A percentile compares a stretch with the other conserved stretches of the same genome.
These are phyloP conservation scores for Chalciporus pseudorubinellus DNA, from an alignment of 768 basidiomycete species.

Conservation along the genomic window DNA sequence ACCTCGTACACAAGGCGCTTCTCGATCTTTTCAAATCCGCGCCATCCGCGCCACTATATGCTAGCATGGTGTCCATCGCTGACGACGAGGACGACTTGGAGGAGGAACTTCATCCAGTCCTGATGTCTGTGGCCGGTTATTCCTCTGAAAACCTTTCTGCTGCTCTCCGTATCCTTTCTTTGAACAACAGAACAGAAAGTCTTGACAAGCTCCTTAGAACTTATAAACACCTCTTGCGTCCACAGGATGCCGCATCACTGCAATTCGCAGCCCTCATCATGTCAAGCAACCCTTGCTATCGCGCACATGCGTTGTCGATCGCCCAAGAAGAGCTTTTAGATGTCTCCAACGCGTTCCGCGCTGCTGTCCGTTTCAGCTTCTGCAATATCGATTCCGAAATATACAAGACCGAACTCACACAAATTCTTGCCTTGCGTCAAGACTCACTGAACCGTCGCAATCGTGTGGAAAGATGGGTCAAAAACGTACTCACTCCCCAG, in stretches of 20 bases:
- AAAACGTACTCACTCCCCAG: conserved; percentile 42
- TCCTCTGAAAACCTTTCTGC: conserved; percentile 53
- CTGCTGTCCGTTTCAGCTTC: conserved; percentile 46
- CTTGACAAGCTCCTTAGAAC: conserved; percentile 44
- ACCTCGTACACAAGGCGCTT: conserved; percentile 46
- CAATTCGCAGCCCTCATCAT: conserved; percentile 46
- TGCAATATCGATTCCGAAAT: conserved; percentile 42
- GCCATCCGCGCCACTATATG: conserved; percentile 49
- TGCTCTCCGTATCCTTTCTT: conserved; percentile 52
- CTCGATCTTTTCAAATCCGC: conserved; percentile 46
- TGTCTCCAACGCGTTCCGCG: conserved; percentile 40
- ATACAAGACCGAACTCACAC: conserved; percentile 40
- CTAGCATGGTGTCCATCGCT: conserved; percentile 40
- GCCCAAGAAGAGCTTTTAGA: conserved; percentile 54
- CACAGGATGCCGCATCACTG: conserved; percentile 48
- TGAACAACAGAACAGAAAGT: conserved; percentile 32
- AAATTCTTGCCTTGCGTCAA: conserved; percentile 44
- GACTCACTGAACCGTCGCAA: conserved; percentile 41
- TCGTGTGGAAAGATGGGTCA: conserved; percentile 53
- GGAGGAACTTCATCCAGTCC: conserved; percentile 32
- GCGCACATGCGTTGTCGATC: conserved; percentile 38
- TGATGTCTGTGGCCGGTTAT: conserved; percentile 42
- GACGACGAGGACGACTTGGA: conserved; percentile 33
- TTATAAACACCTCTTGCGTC: conserved; percentile 57
- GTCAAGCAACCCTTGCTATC: conserved; percentile 26